Conservation (phyloP, 495 filamentous ascomycete genomes). For the Aspergillus taichungensis region DNA sequence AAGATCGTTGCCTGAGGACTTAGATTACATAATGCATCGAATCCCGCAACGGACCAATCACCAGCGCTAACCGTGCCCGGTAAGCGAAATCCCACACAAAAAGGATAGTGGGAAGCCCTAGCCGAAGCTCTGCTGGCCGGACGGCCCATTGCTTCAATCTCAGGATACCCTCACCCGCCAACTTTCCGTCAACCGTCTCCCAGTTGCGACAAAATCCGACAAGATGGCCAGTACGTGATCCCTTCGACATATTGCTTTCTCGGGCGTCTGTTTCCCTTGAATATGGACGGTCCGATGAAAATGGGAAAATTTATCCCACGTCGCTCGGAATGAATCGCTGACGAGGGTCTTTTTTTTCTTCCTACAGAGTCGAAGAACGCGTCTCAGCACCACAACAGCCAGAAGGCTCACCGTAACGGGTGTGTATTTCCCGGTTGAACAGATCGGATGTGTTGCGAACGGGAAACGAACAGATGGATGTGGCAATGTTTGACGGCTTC, state of each 20-base stretch:
- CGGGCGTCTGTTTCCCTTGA: neutral
- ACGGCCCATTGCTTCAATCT: constrained; percentile 16
- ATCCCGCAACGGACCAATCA: too few relatives aligned
- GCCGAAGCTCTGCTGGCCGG: constrained; percentile 25
- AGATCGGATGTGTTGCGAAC: neutral
- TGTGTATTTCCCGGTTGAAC: constrained; percentile 38
- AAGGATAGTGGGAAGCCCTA: constrained; percentile 25
- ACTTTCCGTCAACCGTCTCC: constrained; percentile 23
- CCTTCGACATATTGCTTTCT: neutral
- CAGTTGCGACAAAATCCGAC: constrained; percentile 38
- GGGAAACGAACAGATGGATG: constrained; percentile 1
- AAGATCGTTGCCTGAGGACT: too few relatives aligned
- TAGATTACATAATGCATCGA: too few relatives aligned
- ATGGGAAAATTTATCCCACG: neutral
- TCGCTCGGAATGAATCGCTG: constrained; percentile 10
- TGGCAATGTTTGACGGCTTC: constrained; percentile 4
- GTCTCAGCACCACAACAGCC: constrained; percentile 93
- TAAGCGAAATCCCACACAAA: constrained; percentile 45
- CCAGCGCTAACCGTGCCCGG: constrained; percentile 19
- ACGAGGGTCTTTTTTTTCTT: constrained; percentile 17
- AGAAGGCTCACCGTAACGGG: constrained; percentile 98
- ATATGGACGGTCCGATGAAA: constrained; percentile 2
- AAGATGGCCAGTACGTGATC: constrained; percentile 45
- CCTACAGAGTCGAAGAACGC: constrained; percentile 92
- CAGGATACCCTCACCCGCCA: constrained; percentile 21